Base-by-base conservation (phyloP, 495 filamentous ascomycete genomes). In the Tuber microsphaerosporum region DNA sequence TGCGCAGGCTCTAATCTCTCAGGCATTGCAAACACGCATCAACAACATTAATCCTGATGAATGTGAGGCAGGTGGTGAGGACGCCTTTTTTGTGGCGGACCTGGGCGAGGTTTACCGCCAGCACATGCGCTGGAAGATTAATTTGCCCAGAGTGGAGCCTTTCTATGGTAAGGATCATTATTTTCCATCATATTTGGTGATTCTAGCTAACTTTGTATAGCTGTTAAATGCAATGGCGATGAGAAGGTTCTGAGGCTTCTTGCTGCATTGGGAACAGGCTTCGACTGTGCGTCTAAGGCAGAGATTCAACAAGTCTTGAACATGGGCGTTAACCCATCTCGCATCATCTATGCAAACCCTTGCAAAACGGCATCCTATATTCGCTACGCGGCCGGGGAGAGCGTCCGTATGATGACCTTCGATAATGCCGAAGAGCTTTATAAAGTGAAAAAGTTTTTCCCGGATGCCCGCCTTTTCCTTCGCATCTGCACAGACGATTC, bases 361-460 rank as follows among this genome's bases (percentile, higher is more conserved):
- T 98, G 96, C 91, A 98, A 98, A 89, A 97, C 95, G 82, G 97
- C 96, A 85, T 97, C 94, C 56, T 97, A 97, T 85, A 87, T 98
- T 76, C 92, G 94, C 80, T 97, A 92, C 81, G 94, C 94, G 72
- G 89, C 90, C 74, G 88, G 90, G 83, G 84, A 91, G 74, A 91
- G 90, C 75, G 94, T 99, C 81, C 96, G 93, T 86, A 93, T 97
- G 87, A 98, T 99, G 94, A 98, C 95, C 17, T 97, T 98, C 81
- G 95, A 99, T 86, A 97, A 98, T 80, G 90, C 93, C 77, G 95
- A 98, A 82, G 96, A 99, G 86, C 89, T 99, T 46, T 93, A 94
- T 88, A 98, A 99, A 88, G 95, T 96, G 85, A 94, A 96, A 83
- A 89, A 92, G 78, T 88, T 93, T 76, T 97, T 89, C 82, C 96